phyloP scores from a whole-genome alignment of 768 basidiomycete genomes.

The Erythrobasidium yunnanense region DNA sequence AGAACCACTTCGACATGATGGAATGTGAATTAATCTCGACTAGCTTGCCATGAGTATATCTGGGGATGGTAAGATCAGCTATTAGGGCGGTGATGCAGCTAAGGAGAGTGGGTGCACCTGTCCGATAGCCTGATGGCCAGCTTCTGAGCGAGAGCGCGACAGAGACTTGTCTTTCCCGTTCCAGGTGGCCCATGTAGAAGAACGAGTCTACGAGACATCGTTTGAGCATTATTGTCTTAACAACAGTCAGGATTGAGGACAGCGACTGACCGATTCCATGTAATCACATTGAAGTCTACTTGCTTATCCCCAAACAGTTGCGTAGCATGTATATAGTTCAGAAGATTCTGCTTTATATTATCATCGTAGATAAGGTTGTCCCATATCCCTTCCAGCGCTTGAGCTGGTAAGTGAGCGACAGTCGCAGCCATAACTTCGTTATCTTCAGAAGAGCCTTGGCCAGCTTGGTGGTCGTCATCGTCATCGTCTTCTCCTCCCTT shows the following conservation, averaged over 20 bases:
- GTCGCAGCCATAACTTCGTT: constrained; percentile 76
- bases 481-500: constrained; percentile 17
- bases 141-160: constrained; percentile 89
- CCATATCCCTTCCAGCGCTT: constrained; percentile 83
- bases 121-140: constrained; percentile 78
- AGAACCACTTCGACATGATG: constrained; percentile 93
- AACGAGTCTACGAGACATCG: constrained; percentile 51
- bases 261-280: constrained; percentile 77
- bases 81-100: not conserved
- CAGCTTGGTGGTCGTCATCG: constrained; percentile 44
- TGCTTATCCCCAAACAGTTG: constrained; percentile 67
- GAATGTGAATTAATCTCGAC: constrained; percentile 98
- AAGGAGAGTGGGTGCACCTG: constrained; percentile 47
- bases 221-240: not conserved
- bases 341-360: constrained; percentile 69
- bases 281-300: constrained; percentile 62
- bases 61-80: constrained; percentile 39
- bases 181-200: constrained; percentile 93
- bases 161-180: constrained; percentile 86
- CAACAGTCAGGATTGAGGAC: not conserved
- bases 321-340: constrained; percentile 91
- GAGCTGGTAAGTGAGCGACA: constrained; percentile 75
- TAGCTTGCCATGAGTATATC: constrained; percentile 74
- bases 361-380: constrained; percentile 66
- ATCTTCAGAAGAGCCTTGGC: constrained; percentile 53